phyloP scores from a whole-genome alignment of 2,329 filamentous ascomycete species.

The Grosmannia serpens region DNA sequence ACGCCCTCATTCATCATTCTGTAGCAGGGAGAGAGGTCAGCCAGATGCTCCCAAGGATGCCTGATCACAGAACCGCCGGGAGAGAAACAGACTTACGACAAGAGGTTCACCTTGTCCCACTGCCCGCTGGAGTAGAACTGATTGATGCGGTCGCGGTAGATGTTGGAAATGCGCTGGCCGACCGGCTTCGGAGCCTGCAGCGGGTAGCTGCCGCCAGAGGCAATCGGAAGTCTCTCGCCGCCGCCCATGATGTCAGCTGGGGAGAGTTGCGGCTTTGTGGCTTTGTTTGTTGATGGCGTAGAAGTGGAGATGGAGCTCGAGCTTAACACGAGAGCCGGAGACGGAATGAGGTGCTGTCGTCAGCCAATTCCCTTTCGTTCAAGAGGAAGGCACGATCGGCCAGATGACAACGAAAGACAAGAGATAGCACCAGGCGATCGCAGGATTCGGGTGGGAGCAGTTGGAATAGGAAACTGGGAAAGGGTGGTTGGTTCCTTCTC shows the following conservation, averaged over 20 bases:
- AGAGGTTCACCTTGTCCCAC: constrained; percentile 15
- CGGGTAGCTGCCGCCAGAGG: constrained; percentile 11
- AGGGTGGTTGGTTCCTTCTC: not conserved
- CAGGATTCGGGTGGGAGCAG: not conserved
- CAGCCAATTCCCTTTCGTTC: no score
- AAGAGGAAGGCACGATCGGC: not conserved
- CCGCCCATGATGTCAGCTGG: constrained; percentile 12
- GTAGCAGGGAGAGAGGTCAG: not conserved
- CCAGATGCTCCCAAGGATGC: not conserved
- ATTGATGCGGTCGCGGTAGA: constrained; percentile 14
- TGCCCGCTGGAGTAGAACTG: constrained; percentile 14
- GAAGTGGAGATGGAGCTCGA: not conserved
- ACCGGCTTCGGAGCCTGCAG: constrained; percentile 14
- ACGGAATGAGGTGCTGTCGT: not conserved
- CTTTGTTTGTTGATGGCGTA: not conserved
- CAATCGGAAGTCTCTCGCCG: constrained; percentile 9
- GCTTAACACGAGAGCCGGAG: not conserved
- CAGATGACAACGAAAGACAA: not conserved
- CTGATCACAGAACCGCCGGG: no score
- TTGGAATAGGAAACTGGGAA: not conserved
- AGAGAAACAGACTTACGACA: constrained; percentile 11
- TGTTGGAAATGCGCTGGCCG: constrained; percentile 13
- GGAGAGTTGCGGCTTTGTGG: not conserved
- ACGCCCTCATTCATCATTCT: constrained; percentile 63
- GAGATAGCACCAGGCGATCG: not conserved